Evolutionary conservation across 2,329 filamentous ascomycete genomes (phyloP).

Genomic region (Pseudocercospora ulei): DNA sequence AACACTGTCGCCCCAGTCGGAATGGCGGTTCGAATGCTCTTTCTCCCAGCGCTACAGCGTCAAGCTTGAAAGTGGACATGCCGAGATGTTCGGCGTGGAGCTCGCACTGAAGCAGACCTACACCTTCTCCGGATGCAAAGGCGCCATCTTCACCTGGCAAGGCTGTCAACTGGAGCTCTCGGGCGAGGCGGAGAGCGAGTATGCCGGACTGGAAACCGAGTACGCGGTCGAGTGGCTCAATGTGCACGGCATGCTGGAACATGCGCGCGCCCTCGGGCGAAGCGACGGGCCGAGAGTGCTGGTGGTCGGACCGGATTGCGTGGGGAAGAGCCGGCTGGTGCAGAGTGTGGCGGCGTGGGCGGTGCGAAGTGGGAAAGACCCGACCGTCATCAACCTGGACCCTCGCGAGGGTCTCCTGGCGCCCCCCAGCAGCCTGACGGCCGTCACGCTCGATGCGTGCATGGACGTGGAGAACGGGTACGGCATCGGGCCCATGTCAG

Average conservation of each 20-base stretch:
- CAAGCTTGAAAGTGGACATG: constrained; percentile 67
- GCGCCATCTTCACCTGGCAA: constrained; percentile 84
- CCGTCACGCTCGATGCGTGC: constrained; percentile 75
- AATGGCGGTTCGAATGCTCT: constrained; percentile 38
- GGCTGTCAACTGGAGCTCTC: constrained; percentile 77
- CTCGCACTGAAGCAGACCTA: constrained; percentile 72
- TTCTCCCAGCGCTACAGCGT: constrained; percentile 34
- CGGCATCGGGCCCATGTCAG: constrained; percentile 83
- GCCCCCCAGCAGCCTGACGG: constrained; percentile 65
- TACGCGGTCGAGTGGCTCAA: constrained; percentile 67
- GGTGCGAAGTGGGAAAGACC: constrained; percentile 71
- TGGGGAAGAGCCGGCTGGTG: constrained; percentile 54
- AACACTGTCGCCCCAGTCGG: constrained; percentile 39
- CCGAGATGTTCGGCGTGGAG: constrained; percentile 91
- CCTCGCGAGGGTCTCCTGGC: constrained; percentile 55
- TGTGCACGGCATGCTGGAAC: constrained; percentile 75
- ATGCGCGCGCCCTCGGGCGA: constrained; percentile 47
- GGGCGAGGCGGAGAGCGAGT: constrained; percentile 58
- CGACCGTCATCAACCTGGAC: constrained; percentile 70
- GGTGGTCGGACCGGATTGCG: constrained; percentile 65
- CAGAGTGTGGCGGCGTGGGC: constrained; percentile 64
- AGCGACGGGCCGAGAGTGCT: constrained; percentile 61
- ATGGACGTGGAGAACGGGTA: constrained; percentile 76
- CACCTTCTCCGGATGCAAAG: constrained; percentile 69
- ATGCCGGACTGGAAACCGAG: constrained; percentile 67